Percentiles rank a stretch among this genome's conserved stretches.
phyloP scores from a whole-genome alignment of 331 rosid species.

The Arachis monticola region DNA sequence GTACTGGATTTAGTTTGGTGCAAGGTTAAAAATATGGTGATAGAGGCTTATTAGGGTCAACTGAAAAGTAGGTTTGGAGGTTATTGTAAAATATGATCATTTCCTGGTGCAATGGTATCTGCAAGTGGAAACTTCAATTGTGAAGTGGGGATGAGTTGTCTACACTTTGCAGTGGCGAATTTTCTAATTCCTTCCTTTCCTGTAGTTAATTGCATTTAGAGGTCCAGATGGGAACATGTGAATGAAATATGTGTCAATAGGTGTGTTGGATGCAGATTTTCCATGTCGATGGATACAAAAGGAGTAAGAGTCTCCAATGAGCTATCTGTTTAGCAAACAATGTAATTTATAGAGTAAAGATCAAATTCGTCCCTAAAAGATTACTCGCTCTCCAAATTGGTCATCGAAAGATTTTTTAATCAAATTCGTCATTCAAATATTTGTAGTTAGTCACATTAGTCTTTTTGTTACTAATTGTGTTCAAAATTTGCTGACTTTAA shows the following conservation, averaged over 20 bases:
- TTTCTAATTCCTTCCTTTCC: constrained; percentile 1
- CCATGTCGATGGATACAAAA: background rate
- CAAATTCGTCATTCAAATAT: too few relatives aligned
- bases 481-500: too few relatives aligned
- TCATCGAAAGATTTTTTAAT: too few relatives aligned
- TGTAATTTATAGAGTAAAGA: constrained; percentile 7
- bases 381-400: too few relatives aligned
- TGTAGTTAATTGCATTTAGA: background rate
- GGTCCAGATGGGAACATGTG: background rate
- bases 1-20: background rate
- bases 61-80: background rate
- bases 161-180: constrained; percentile 1
- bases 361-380: too few relatives aligned
- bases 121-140: background rate
- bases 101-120: background rate
- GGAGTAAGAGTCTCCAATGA: background rate
- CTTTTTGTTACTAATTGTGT: too few relatives aligned
- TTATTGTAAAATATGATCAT: background rate
- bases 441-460: too few relatives aligned
- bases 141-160: constrained; percentile 1
- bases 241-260: background rate
- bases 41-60: background rate
- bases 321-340: background rate
- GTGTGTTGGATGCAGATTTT: background rate
- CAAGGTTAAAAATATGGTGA: constrained; percentile 5